These are phyloP conservation scores for Cryphonectria radicalis DNA, from an alignment of 2,329 filamentous ascomycete species.

Conservation along the genomic window DNA sequence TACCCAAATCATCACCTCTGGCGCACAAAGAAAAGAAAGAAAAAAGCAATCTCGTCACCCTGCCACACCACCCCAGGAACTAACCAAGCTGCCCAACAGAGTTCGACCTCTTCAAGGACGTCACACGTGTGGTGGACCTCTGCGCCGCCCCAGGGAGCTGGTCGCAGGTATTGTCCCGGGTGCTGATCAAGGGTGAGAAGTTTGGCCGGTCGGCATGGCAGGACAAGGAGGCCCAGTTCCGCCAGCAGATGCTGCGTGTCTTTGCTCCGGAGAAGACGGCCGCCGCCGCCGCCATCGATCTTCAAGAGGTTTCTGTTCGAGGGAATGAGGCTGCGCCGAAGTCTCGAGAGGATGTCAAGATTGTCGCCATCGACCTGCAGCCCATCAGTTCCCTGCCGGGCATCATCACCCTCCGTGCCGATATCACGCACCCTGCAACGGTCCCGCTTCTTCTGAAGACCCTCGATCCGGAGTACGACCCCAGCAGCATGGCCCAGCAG, in stretches of 20 bases:
- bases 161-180: conserved; percentile 93
- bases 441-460: conserved; percentile 86
- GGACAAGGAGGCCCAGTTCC: conserved; percentile 73
- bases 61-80: background rate
- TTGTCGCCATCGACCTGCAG: conserved; percentile 93
- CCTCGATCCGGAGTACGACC: conserved; percentile 73
- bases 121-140: conserved; percentile 91
- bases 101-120: conserved; percentile 90
- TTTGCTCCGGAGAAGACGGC: conserved; percentile 42
- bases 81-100: conserved; percentile 54
- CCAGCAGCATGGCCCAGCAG: conserved; percentile 50
- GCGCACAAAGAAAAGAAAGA: background rate
- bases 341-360: conserved; percentile 77
- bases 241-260: conserved; percentile 62
- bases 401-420: conserved; percentile 88
- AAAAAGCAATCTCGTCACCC: conserved; percentile 10
- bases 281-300: background rate
- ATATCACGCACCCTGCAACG: conserved; percentile 96
- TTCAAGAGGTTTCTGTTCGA: conserved; percentile 27
- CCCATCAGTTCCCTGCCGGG: conserved; percentile 93
- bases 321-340: conserved; percentile 38
- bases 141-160: conserved; percentile 96
- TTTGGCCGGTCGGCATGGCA: conserved; percentile 88
- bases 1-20: conserved; percentile 36
- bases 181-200: conserved; percentile 90